Conservation (phyloP, 2,329 filamentous ascomycete genomes). For the Cadophora malorum region DNA sequence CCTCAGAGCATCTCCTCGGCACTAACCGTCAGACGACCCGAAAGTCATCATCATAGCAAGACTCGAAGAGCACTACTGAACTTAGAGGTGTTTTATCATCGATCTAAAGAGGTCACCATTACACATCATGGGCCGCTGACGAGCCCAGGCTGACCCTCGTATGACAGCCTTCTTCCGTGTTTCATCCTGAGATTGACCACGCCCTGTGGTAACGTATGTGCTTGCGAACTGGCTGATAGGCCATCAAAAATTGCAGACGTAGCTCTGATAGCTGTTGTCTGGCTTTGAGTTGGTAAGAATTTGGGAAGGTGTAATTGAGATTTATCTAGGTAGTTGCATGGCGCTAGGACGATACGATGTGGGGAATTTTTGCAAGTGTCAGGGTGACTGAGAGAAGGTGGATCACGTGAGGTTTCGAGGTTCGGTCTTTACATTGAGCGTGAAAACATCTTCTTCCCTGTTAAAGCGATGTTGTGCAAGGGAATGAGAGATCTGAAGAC, state of each 20-base stretch:
- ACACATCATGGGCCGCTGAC: not conserved
- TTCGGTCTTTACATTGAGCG: too few species aligned
- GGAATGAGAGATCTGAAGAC: too few species aligned
- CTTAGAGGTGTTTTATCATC: not conserved
- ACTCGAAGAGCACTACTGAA: not conserved
- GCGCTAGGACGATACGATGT: too few species aligned
- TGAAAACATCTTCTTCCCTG: too few species aligned
- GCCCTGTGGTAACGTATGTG: not conserved
- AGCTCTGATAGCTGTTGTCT: not conserved
- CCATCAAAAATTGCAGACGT: not conserved
- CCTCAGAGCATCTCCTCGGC: not conserved
- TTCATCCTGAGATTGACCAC: not conserved
- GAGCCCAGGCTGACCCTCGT: not conserved
- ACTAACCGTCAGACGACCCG: not conserved
- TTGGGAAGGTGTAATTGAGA: too few species aligned
- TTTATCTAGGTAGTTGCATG: too few species aligned
- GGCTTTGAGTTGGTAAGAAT: too few species aligned
- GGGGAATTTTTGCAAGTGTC: too few species aligned
- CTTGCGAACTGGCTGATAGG: too few species aligned
- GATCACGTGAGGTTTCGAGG: too few species aligned
- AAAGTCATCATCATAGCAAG: not conserved
- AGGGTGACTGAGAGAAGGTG: too few species aligned
- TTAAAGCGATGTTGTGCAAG: too few species aligned
- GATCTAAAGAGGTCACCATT: not conserved
- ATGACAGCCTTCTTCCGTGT: not conserved